Percentiles rank a stretch among this genome's conserved stretches.
Conservation (phyloP, 257 asterid genomes). For the Solanum rostratum region DNA sequence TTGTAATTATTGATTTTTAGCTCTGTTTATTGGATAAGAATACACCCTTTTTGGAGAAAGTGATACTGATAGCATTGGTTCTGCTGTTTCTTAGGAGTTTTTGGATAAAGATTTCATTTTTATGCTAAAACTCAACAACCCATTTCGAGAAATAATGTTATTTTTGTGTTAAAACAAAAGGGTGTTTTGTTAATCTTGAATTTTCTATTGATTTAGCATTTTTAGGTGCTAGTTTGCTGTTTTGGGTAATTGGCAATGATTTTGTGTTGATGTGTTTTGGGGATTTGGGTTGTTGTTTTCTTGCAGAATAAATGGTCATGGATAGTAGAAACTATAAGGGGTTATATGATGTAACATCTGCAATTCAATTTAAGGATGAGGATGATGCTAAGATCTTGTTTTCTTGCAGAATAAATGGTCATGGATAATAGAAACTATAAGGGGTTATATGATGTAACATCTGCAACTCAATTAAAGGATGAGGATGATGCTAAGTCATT, state of each 20-base stretch:
- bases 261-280: not conserved
- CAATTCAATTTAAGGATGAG: slow-evolving; percentile 8
- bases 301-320: slow-evolving; percentile 35
- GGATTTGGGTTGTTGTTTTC: not conserved
- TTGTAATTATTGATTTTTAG: not conserved
- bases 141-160: not conserved
- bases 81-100: not conserved
- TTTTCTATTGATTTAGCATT: not conserved
- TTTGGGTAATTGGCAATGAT: not conserved
- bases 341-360: slow-evolving; percentile 13
- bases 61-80: not conserved
- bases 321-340: slow-evolving; percentile 33
- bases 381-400: not conserved
- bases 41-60: not conserved
- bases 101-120: not conserved
- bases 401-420: slow-evolving; percentile 21
- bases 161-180: not conserved
- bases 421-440: slow-evolving; percentile 44
- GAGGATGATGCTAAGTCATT: not conserved
- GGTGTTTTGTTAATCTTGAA: not conserved
- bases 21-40: not conserved
- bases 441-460: slow-evolving; percentile 6
- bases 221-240: not conserved
- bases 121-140: not conserved
- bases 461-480: slow-evolving; percentile 17